A percentile compares a stretch with the other conserved stretches of the same genome.
phyloP scores from a whole-genome alignment of 176 grass and related monocot species.

The Thinopyrum elongatum region DNA sequence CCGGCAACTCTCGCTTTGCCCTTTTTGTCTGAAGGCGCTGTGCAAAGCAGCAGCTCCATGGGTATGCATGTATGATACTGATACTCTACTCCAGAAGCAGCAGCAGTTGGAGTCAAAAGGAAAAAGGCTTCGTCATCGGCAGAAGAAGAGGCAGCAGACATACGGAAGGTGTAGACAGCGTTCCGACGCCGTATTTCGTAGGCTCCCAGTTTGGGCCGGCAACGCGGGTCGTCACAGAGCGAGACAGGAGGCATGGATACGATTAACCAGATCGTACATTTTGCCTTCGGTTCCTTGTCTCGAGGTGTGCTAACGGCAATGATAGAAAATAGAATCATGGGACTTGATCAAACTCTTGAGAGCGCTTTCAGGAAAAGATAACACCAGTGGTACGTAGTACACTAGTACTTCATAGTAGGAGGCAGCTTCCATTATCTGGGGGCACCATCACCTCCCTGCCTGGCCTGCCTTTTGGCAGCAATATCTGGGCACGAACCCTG shows the following conservation, averaged over 20 bases:
- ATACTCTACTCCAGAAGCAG: neutral
- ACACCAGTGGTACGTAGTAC: too few relatives aligned
- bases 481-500: neutral
- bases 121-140: neutral
- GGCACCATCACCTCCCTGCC: neutral
- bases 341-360: neutral
- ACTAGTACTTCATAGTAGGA: neutral
- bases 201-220: neutral
- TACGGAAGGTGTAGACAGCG: neutral
- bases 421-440: constrained; percentile 29
- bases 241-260: too few relatives aligned
- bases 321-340: neutral
- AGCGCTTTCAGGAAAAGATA: neutral
- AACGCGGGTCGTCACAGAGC: neutral
- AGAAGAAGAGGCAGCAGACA: neutral
- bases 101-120: neutral
- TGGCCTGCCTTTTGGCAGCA: constrained; percentile 32
- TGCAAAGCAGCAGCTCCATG: too few relatives aligned
- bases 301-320: too few relatives aligned
- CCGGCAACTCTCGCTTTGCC: neutral
- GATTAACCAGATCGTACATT: too few relatives aligned
- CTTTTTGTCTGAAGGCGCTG: neutral
- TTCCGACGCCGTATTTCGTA: neutral
- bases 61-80: too few relatives aligned
- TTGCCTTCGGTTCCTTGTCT: too few relatives aligned